Evolutionary conservation across 306 rosid species (phyloP), one percentile per base, ranked within the genome.

Genomic region (Bauhinia variegata): DNA sequence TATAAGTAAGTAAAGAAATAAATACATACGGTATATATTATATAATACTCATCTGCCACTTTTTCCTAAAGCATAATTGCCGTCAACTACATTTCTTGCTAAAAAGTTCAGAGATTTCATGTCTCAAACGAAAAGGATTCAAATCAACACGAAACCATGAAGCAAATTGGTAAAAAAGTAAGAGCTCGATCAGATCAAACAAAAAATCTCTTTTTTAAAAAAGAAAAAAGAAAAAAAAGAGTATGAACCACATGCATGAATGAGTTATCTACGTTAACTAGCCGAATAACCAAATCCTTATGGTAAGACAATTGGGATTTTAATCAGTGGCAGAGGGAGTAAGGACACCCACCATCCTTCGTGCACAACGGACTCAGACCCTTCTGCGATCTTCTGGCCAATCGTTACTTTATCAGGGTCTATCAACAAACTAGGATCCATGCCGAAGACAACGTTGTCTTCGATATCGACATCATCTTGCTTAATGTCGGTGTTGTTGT

Each of bases 321-420:
- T 36, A n/a, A n/a, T n/a, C n/a, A 46, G 28, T 23, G 2, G 28
- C 53, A 17, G 31, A 1, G 39, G 9, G 5, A 63, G 42, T 38
- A 43, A 39, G 31, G 78, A 48, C 38, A 84, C 86, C 60, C 78
- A 84, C 93, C 73, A 58, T 73, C 93, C 93, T 70, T 78, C 73
- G 55, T 63, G 63, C 43, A 84, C 88, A 43, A 19, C n/a, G 53
- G 84, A 74, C 65, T 23, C 13, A 4, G 71, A 51, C 13, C 86
- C 88, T 70, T 78, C 86, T 13, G 64, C 74, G 5, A 82, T 75
- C 63, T 11, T 5, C 16, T 43, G 54, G 11, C 76, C 83, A 61
- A 78, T 33, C 64, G 13, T 23, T 49, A 87, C 41, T 8, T 66
- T 10, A 7, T 31, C 6, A 14, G 13, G 44, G 56, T 84, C 83